phyloP scores from a whole-genome alignment of 2,329 filamentous ascomycete species.

The Emergomyces orientalis region DNA sequence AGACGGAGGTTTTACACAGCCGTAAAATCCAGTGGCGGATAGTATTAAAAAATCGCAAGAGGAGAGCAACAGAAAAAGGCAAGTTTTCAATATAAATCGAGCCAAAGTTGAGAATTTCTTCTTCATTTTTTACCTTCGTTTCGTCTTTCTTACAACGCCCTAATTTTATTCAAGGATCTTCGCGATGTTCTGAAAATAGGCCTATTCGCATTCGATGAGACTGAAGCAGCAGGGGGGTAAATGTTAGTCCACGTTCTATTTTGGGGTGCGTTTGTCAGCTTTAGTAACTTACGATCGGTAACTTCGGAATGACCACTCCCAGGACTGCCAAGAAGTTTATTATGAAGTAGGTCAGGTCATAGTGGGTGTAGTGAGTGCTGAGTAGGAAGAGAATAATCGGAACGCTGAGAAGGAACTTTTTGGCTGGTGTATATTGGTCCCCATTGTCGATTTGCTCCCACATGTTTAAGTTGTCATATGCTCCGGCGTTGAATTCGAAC shows the following conservation, averaged over 20 bases:
- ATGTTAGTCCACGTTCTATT: background rate
- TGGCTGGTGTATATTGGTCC: slow-evolving; percentile 95
- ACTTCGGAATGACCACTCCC: slow-evolving; percentile 88
- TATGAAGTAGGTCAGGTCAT: slow-evolving; percentile 91
- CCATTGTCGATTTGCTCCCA: slow-evolving; percentile 99
- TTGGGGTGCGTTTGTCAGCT: background rate
- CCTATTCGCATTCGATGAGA: slow-evolving; percentile 9
- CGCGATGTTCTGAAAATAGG: slow-evolving; percentile 5
- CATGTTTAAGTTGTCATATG: slow-evolving; percentile 99
- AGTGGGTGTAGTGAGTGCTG: slow-evolving; percentile 98
- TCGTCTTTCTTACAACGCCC: background rate
- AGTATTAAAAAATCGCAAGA: background rate
- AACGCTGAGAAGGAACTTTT: slow-evolving; percentile 93
- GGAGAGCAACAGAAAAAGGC: background rate
- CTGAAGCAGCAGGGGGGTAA: background rate
- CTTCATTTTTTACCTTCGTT: background rate
- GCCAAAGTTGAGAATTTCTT: background rate
- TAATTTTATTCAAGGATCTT: slow-evolving; percentile 1
- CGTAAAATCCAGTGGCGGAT: background rate
- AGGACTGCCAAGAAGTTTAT: slow-evolving; percentile 93
- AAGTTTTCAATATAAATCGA: slow-evolving; percentile 3
- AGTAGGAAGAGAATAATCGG: slow-evolving; percentile 90
- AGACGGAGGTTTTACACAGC: background rate
- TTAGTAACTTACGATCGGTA: slow-evolving; percentile 71
- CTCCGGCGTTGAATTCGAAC: slow-evolving; percentile 97